A percentile compares a stretch with the other conserved stretches of the same genome.
Evolutionary conservation across 2,329 filamentous ascomycete genomes (phyloP).

Genomic region (Hypoxylon rubiginosum): DNA sequence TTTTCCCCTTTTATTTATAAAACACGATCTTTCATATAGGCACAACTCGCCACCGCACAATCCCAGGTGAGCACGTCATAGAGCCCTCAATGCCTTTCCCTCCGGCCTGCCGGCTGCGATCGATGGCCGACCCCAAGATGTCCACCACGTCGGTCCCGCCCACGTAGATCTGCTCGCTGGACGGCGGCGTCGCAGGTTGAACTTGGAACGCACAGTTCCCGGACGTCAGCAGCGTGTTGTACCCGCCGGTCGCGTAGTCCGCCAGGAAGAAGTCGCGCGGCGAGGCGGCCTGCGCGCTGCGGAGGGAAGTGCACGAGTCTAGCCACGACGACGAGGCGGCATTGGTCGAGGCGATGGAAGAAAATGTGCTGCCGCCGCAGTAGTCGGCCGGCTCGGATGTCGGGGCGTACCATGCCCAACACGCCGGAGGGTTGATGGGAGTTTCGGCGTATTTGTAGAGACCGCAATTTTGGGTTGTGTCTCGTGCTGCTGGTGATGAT

Average conservation of each 20-base stretch:
- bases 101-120: conserved; percentile 11
- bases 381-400: conserved; percentile 35
- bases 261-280: conserved; percentile 41
- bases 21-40: conserved; percentile 17
- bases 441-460: conserved; percentile 32
- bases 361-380: conserved; percentile 38
- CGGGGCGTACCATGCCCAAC: conserved; percentile 42
- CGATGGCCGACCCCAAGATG: conserved; percentile 30
- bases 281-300: conserved; percentile 2
- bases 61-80: conserved; percentile 39
- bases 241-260: conserved; percentile 30
- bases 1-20: not conserved
- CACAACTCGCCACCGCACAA: conserved; percentile 41
- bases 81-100: conserved; percentile 34
- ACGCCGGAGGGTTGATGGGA: conserved; percentile 38
- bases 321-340: conserved; percentile 21
- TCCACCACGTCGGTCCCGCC: conserved; percentile 41
- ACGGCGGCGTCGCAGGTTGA: conserved; percentile 34
- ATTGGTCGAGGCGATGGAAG: conserved; percentile 8
- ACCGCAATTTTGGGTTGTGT: conserved; percentile 21
- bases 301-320: conserved; percentile 24
- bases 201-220: conserved; percentile 38
- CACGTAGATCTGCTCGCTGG: conserved; percentile 40
- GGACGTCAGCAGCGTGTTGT: conserved; percentile 35
- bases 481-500: conserved; percentile 1